These are phyloP conservation scores for Kluyveromyces lactis DNA, from an alignment of 805 yeast species.

Conservation along the genomic window DNA sequence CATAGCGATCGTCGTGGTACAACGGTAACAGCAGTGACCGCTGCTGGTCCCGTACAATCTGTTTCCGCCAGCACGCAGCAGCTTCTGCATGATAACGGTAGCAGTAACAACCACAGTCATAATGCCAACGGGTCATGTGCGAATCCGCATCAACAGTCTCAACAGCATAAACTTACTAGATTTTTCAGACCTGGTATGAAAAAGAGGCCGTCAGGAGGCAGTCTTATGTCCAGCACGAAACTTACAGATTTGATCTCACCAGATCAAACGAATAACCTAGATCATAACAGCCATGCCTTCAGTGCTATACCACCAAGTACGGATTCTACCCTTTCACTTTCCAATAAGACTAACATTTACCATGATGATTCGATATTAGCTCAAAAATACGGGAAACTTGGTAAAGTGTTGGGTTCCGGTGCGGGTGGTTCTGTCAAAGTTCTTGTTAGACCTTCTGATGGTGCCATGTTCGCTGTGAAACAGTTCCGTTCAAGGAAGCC, in stretches of 20 bases:
- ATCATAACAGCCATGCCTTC: conserved; percentile 26
- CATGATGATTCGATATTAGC: conserved; percentile 46
- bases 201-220: conserved; percentile 13
- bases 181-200: conserved; percentile 50
- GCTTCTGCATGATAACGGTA: neutral
- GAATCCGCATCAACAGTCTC: neutral
- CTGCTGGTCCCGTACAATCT: neutral
- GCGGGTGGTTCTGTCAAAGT: conserved; percentile 84
- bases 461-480: conserved; percentile 71
- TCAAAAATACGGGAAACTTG: conserved; percentile 62
- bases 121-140: neutral
- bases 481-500: conserved; percentile 69
- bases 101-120: neutral
- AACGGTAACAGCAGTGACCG: neutral
- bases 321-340: conserved; percentile 26
- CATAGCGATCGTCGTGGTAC: neutral
- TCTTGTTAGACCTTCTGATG: conserved; percentile 58
- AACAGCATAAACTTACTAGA: conserved; percentile 38
- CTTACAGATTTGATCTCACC: conserved; percentile 10
- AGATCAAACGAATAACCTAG: conserved; percentile 10
- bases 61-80: neutral
- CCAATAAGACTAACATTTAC: conserved; percentile 31
- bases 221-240: conserved; percentile 2
- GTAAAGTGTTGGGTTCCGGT: conserved; percentile 73
- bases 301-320: conserved; percentile 31